Conservation (phyloP, 2,329 filamentous ascomycete genomes). For the Fusarium foetens region DNA sequence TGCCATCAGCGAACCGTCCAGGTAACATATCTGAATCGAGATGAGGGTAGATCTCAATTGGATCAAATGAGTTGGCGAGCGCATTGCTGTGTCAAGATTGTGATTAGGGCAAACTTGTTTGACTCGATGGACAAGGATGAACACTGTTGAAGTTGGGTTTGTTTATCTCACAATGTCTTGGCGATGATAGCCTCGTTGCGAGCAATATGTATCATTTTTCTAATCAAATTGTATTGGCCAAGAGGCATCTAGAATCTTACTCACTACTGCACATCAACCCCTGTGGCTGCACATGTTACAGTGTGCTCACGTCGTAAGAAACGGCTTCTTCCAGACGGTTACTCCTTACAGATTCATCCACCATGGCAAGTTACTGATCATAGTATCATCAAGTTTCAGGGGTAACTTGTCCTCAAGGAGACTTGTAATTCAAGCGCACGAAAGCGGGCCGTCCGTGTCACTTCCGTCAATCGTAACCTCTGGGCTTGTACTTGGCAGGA, state of each 20-base stretch:
- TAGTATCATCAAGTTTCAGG: conserved; percentile 22
- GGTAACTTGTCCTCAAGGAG: conserved; percentile 18
- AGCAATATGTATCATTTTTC: background rate
- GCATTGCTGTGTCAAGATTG: background rate
- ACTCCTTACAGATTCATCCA: conserved; percentile 2
- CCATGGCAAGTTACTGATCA: conserved; percentile 12
- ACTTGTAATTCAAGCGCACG: conserved; percentile 7
- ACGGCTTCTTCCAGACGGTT: conserved; percentile 12
- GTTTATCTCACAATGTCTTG: conserved; percentile 20
- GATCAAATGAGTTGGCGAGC: background rate
- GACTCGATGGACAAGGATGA: background rate
- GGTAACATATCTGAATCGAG: conserved; percentile 2
- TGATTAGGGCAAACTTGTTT: background rate
- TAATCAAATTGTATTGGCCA: background rate
- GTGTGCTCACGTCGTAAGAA: conserved; percentile 3
- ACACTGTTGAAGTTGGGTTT: background rate
- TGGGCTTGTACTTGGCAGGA: background rate
- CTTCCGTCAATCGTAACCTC: conserved; percentile 29
- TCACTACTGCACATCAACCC: conserved; percentile 4
- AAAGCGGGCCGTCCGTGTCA: conserved; percentile 18
- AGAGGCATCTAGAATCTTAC: background rate
- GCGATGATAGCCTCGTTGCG: background rate
- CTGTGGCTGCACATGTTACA: conserved; percentile 26
- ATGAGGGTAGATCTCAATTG: background rate
- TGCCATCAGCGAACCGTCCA: conserved; percentile 5